Conservation (phyloP, 495 filamentous ascomycete species). For the Pyrenula aspistea region DNA sequence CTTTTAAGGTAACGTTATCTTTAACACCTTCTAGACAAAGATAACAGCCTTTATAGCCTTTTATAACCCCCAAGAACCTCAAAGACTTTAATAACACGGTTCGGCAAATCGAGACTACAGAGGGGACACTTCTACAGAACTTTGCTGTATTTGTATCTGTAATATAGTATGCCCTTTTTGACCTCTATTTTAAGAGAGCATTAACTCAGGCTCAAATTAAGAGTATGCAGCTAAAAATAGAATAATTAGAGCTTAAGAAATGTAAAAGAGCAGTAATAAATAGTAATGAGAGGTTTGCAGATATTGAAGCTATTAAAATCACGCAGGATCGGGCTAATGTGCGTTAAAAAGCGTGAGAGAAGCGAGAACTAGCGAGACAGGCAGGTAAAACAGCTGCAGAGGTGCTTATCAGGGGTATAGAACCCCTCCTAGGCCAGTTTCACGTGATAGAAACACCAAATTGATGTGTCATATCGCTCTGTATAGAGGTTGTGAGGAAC, state of each 20-base stretch:
- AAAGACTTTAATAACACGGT: too few relatives aligned
- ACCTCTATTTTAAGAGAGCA: too few relatives aligned
- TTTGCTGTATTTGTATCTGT: not conserved
- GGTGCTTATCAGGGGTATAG: not conserved
- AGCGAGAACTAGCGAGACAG: not conserved
- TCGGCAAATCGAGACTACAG: not conserved
- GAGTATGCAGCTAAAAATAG: not conserved
- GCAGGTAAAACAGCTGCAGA: not conserved
- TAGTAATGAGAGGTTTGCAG: not conserved
- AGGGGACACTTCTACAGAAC: not conserved
- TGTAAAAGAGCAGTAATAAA: not conserved
- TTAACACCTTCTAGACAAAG: not conserved
- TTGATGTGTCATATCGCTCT: too few relatives aligned
- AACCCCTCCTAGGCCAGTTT: too few relatives aligned
- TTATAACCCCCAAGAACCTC: not conserved
- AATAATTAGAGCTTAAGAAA: not conserved
- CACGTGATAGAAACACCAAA: too few relatives aligned
- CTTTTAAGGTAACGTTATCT: not conserved
- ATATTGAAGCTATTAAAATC: too few relatives aligned
- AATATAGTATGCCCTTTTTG: not conserved
- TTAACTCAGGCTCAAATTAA: not conserved
- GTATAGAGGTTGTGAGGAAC: too few relatives aligned
- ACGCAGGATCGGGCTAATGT: not conserved
- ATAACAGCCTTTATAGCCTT: not conserved
- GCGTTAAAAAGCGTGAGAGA: not conserved